These are phyloP conservation scores for Vitis hybrid DNA, from an alignment of 177 flowering plant species.

Conservation along the genomic window DNA sequence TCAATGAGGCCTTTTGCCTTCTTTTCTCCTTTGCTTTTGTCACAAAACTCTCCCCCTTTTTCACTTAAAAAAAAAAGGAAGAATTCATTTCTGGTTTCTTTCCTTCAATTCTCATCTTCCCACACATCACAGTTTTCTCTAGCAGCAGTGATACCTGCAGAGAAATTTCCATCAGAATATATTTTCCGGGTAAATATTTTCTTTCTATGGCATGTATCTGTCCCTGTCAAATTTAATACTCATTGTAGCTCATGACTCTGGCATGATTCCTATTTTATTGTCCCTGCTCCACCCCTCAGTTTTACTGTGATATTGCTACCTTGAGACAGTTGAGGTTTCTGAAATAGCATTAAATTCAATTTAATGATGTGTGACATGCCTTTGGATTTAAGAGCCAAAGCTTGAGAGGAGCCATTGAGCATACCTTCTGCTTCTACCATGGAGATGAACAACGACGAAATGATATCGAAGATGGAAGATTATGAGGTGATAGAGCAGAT, in stretches of 20 bases:
- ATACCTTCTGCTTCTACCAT: not conserved
- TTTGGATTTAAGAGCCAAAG: too few relatives aligned
- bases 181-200: not conserved
- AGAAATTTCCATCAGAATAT: not conserved
- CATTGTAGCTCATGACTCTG: not conserved
- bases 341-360: constrained; percentile 3
- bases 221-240: constrained; percentile 12
- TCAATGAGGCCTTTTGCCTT: not conserved
- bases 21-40: too few relatives aligned
- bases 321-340: not conserved
- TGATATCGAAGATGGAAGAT: constrained; percentile 59
- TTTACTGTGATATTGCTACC: constrained; percentile 1
- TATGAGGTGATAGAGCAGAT: constrained; percentile 88
- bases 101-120: too few relatives aligned
- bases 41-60: too few relatives aligned
- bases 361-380: not conserved
- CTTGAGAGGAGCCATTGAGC: too few relatives aligned
- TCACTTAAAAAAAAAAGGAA: too few relatives aligned
- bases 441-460: constrained; percentile 42
- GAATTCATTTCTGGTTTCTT: too few relatives aligned
- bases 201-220: not conserved
- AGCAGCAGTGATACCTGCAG: not conserved
- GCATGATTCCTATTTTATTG: constrained; percentile 5
- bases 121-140: constrained; percentile 1
- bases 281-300: not conserved